Conservation (phyloP, 805 yeast species). For the Candida pini region DNA sequence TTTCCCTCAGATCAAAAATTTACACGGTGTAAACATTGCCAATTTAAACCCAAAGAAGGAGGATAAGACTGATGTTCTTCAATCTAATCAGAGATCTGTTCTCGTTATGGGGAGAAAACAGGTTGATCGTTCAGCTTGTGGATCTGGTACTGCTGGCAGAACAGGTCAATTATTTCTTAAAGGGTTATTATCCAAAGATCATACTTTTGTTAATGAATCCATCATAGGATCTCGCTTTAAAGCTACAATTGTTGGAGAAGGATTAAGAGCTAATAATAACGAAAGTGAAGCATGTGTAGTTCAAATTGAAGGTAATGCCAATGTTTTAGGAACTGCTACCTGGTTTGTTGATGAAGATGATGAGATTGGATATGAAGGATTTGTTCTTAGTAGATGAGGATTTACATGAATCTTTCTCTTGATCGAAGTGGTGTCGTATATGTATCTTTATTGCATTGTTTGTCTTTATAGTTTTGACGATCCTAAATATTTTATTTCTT, state of each 20-base stretch:
- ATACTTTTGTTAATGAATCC: slow-evolving; percentile 19
- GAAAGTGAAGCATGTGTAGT: slow-evolving; percentile 19
- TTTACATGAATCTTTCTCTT: too few species aligned
- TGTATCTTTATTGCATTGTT: too few species aligned
- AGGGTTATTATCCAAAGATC: slow-evolving; percentile 3
- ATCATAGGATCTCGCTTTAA: slow-evolving; percentile 20
- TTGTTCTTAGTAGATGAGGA: slow-evolving; percentile 14
- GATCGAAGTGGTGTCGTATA: too few species aligned
- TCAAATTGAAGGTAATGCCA: slow-evolving; percentile 22
- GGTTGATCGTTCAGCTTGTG: slow-evolving; percentile 26
- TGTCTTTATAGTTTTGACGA: too few species aligned
- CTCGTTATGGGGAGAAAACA: slow-evolving; percentile 22
- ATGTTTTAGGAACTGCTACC: slow-evolving; percentile 17
- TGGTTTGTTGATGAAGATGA: slow-evolving; percentile 22
- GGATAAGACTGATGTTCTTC: slow-evolving; percentile 8
- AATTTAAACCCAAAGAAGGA: slow-evolving; percentile 4
- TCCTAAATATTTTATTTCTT: too few species aligned
- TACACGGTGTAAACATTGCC: slow-evolving; percentile 20
- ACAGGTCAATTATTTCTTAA: slow-evolving; percentile 17
- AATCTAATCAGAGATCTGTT: slow-evolving; percentile 15
- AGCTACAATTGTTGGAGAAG: slow-evolving; percentile 13
- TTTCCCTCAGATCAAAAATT: slow-evolving; percentile 17
- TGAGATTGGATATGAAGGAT: slow-evolving; percentile 15
- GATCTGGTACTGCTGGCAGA: slow-evolving; percentile 26
- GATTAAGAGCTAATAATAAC: slow-evolving; percentile 13